phyloP scores from a whole-genome alignment of 2,329 filamentous ascomycete genomes.

The Fusarium sambucinum region DNA sequence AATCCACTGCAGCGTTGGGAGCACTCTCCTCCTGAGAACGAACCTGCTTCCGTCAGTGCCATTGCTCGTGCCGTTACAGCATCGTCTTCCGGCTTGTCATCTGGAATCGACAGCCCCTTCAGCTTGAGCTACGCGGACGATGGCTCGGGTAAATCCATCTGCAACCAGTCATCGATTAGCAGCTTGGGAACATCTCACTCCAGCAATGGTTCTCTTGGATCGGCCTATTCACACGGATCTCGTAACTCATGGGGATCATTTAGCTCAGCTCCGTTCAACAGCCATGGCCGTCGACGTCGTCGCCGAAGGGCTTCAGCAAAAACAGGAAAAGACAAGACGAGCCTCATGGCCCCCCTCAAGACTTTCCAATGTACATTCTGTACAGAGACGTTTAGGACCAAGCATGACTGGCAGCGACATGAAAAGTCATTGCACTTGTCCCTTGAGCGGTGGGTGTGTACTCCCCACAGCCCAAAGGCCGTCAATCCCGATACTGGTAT shows the following conservation, averaged over 20 bases:
- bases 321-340: conserved; percentile 52
- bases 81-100: conserved; percentile 64
- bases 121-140: conserved; percentile 71
- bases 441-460: conserved; percentile 74
- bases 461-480: conserved; percentile 66
- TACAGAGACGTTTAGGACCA: conserved; percentile 75
- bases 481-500: conserved; percentile 71
- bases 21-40: conserved; percentile 70
- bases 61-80: conserved; percentile 70
- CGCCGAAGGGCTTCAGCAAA: conserved; percentile 59
- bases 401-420: conserved; percentile 78
- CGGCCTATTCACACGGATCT: conserved; percentile 69
- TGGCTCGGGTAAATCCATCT: conserved; percentile 68
- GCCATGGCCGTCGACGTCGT: conserved; percentile 62
- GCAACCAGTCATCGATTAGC: conserved; percentile 70
- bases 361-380: conserved; percentile 77
- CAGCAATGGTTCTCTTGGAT: conserved; percentile 68
- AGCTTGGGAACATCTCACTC: conserved; percentile 72
- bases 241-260: conserved; percentile 68
- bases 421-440: conserved; percentile 76
- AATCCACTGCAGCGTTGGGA: conserved; percentile 70
- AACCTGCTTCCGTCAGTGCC: conserved; percentile 69
- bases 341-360: conserved; percentile 61
- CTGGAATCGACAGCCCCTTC: conserved; percentile 68
- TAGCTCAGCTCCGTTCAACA: conserved; percentile 57